Conservation (phyloP, 2,329 filamentous ascomycete species). For the Monilinia fructigena region DNA sequence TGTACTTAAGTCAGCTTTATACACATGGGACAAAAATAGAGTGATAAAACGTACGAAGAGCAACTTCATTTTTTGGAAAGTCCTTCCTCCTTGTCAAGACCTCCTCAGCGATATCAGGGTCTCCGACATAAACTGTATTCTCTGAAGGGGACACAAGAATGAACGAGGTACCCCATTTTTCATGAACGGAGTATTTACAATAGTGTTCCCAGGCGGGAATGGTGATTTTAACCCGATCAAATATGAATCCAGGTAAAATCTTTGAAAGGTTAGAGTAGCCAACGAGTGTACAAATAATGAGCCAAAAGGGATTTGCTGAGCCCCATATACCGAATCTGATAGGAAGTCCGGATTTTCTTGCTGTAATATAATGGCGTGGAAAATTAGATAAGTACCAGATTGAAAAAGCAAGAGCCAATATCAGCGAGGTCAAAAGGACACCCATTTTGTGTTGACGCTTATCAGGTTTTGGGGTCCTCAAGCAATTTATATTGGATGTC, state of each 20-base stretch:
- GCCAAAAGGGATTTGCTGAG: slow-evolving; percentile 24
- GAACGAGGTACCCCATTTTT: slow-evolving; percentile 25
- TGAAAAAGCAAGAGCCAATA: background rate
- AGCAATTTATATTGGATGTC: slow-evolving; percentile 8
- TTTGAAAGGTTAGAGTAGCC: slow-evolving; percentile 11
- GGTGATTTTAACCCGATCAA: slow-evolving; percentile 24
- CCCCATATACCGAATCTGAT: slow-evolving; percentile 23
- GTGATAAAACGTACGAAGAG: slow-evolving; percentile 10
- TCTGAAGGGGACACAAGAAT: slow-evolving; percentile 22
- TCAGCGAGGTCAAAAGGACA: background rate
- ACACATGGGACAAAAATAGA: background rate
- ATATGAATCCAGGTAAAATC: slow-evolving; percentile 24
- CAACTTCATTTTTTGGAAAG: slow-evolving; percentile 19
- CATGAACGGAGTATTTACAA: slow-evolving; percentile 23
- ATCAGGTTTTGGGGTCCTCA: background rate
- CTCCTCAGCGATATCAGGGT: slow-evolving; percentile 24
- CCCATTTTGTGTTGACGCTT: slow-evolving; percentile 6
- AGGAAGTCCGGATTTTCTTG: slow-evolving; percentile 26
- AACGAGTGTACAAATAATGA: slow-evolving; percentile 17
- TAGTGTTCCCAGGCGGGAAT: slow-evolving; percentile 26
- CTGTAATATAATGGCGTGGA: slow-evolving; percentile 20
- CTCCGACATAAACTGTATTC: slow-evolving; percentile 23
- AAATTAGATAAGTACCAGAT: slow-evolving; percentile 16
- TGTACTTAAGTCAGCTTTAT: background rate
- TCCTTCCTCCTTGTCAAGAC: slow-evolving; percentile 24